Evolutionary conservation across 805 yeast species (phyloP), one percentile per base, ranked within the genome.

Genomic region (Metschnikowia lochheadii): DNA sequence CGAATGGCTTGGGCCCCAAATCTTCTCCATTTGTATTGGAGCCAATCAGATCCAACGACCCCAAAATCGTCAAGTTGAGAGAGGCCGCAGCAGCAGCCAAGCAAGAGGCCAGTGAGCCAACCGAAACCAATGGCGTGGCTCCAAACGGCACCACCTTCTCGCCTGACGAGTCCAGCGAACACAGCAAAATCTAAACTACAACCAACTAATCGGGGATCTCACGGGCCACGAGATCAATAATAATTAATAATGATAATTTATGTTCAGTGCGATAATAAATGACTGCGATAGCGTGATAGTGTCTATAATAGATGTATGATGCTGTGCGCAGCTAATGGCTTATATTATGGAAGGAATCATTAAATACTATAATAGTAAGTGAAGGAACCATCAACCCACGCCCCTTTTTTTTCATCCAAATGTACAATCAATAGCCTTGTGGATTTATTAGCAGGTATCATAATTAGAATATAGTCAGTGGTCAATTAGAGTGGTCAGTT

Each of bases 41-140:
- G 73, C 94, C 95, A 56, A 76, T 85, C 53, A 82, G 92, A 75
- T 83, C 89, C 3, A 70, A 72, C 47, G 76, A 69, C 41, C 73
- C 77, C 6, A 65, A 69, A 48, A 48, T 70, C 21, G 72, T 67
- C 40, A 64, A 63, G 55, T 62, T 72, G 53, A 67, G 67, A 56
- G 59, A 57, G 46, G 55, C 65, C 2, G 59, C 65, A 21, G 47
- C 59, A 21, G 55, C 57, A 20, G 56, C 59, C 29, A 51, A 53
- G 49, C 40, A 37, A 10, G 50, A 46, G 33, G 47, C 38, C 29
- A 48, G 49, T 11, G 44, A 21, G 37, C 53, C 46, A 2, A 33
- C 40, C 6, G 37, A 42, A 40, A 48, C 53, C 7, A 42, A 52
- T n/a, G 61, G 59, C 14, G 49, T 48, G 21, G 51, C 60, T 6